These are phyloP conservation scores for Aegilops longissima DNA, from an alignment of 176 grass and related monocot genomes.

Conservation along the genomic window DNA sequence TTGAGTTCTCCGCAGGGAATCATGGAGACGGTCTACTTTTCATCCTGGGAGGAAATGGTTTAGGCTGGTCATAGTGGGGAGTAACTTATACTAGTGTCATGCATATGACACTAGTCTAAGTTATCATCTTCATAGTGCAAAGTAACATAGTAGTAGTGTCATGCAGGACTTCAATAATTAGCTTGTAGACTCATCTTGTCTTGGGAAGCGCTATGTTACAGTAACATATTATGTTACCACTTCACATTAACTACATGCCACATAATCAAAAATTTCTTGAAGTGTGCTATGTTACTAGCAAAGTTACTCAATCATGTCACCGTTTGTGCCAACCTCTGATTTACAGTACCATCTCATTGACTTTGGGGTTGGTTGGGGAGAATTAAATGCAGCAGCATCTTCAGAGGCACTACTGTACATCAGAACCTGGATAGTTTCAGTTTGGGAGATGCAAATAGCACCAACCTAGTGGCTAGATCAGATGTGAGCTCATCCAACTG, in stretches of 20 bases:
- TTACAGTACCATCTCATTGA: neutral
- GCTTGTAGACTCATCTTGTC: no score
- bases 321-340: neutral
- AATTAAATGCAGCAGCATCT: neutral
- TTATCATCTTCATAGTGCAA: no score
- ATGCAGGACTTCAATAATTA: no score
- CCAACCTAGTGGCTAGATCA: neutral
- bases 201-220: no score
- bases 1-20: neutral
- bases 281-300: no score
- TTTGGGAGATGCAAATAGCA: neutral
- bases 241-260: no score
- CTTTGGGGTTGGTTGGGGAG: neutral
- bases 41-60: neutral
- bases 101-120: no score
- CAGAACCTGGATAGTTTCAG: neutral
- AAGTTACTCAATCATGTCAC: constrained; percentile 23
- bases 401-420: neutral
- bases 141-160: no score
- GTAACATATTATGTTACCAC: no score
- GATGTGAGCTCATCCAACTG: neutral
- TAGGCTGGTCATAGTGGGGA: no score
- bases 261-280: no score
- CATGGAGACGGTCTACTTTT: neutral
- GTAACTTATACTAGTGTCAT: no score